Evolutionary conservation across 495 filamentous ascomycete species (phyloP).

Genomic region (Trichoderma gamsii): DNA sequence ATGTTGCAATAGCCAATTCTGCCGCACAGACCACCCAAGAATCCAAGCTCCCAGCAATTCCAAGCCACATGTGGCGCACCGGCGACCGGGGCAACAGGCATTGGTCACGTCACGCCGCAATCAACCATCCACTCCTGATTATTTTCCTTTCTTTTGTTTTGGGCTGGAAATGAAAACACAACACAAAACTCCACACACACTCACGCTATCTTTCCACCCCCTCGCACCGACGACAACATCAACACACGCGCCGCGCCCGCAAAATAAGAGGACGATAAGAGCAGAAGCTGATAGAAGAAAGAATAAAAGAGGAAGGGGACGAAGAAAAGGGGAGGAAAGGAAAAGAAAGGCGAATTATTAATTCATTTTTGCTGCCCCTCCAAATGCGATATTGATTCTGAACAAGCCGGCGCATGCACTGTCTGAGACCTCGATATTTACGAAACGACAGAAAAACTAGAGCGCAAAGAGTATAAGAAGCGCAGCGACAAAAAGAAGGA

Average conservation of each 20-base stretch:
- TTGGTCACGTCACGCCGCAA: slow-evolving; percentile 12
- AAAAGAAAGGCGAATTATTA: background rate
- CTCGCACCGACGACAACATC: background rate
- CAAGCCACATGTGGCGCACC: slow-evolving; percentile 5
- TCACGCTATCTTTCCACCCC: background rate
- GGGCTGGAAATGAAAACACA: slow-evolving; percentile 7
- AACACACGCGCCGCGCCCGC: slow-evolving; percentile 9
- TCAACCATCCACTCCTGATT: background rate
- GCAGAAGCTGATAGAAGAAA: background rate
- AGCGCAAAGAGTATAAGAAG: background rate
- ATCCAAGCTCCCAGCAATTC: background rate
- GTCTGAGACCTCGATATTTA: slow-evolving; percentile 3
- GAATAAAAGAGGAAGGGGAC: background rate
- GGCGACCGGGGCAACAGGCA: slow-evolving; percentile 12
- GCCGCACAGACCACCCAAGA: background rate
- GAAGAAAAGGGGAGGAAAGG: background rate
- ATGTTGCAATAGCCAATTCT: background rate
- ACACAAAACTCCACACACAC: slow-evolving; percentile 2
- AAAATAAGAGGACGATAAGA: background rate
- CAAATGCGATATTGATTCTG: background rate
- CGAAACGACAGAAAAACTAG: background rate
- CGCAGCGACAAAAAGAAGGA: background rate
- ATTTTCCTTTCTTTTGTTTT: background rate
- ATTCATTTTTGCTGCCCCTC: slow-evolving; percentile 7
- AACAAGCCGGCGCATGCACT: background rate